Conservation (phyloP, 2,329 filamentous ascomycete genomes). For the Zarea fungicola region DNA sequence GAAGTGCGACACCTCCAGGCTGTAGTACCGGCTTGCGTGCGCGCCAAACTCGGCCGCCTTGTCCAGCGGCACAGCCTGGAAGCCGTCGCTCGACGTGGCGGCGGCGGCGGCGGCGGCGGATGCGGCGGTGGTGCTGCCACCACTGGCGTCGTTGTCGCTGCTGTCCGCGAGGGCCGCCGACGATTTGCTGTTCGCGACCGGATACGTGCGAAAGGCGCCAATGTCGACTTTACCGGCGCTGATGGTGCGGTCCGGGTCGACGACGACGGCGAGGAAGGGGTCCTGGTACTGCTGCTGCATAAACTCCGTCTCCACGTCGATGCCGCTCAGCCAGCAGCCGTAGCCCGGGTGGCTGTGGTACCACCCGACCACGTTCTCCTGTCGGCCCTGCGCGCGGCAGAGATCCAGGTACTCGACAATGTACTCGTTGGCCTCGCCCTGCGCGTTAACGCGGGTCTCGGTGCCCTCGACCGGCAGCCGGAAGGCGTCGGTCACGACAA, state of each 20-base stretch:
- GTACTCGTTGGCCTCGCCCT: slow-evolving; percentile 95
- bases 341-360: slow-evolving; percentile 98
- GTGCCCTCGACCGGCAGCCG: slow-evolving; percentile 93
- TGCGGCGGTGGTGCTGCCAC: slow-evolving; percentile 17
- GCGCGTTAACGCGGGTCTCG: slow-evolving; percentile 96
- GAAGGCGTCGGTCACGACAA: slow-evolving; percentile 92
- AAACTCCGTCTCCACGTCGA: slow-evolving; percentile 85
- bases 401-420: slow-evolving; percentile 79
- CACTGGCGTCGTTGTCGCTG: slow-evolving; percentile 26
- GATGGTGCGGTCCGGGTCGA: slow-evolving; percentile 93
- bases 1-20: slow-evolving; percentile 86
- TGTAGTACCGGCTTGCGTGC: slow-evolving; percentile 85
- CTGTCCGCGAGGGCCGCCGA: no score
- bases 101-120: no score
- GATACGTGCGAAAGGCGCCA: slow-evolving; percentile 90
- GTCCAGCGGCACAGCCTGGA: slow-evolving; percentile 77
- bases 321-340: slow-evolving; percentile 95
- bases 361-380: slow-evolving; percentile 95
- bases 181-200: slow-evolving; percentile 69
- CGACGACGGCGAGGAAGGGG: slow-evolving; percentile 91
- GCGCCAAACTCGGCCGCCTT: slow-evolving; percentile 96
- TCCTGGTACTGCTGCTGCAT: slow-evolving; percentile 82
- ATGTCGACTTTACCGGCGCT: slow-evolving; percentile 95
- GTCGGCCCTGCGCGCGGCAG: slow-evolving; percentile 67
- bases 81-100: slow-evolving; percentile 44